Conservation (phyloP, 345 rosid genomes). For the Raphanus raphanistrum region DNA sequence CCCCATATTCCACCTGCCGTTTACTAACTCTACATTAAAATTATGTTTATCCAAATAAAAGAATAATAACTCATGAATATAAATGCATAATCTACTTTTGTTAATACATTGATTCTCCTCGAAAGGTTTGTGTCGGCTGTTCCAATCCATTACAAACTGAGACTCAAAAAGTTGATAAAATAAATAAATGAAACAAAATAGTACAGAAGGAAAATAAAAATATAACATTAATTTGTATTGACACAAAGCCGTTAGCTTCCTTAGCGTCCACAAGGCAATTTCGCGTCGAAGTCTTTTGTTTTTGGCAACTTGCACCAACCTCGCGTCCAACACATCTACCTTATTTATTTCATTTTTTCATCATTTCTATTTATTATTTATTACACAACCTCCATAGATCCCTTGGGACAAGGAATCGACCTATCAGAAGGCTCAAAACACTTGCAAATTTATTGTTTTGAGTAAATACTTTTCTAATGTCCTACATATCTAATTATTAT, state of each 20-base stretch:
- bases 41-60: neutral
- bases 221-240: conserved; percentile 21
- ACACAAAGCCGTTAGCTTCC: conserved; percentile 30
- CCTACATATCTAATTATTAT: neutral
- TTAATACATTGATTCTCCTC: conserved; percentile 28
- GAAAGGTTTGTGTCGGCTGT: conserved; percentile 37
- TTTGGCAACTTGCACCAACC: conserved; percentile 44
- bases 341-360: conserved; percentile 34
- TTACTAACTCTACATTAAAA: neutral
- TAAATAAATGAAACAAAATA: neutral
- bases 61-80: neutral
- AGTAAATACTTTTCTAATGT: neutral
- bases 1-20: neutral
- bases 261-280: conserved; percentile 28
- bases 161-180: neutral
- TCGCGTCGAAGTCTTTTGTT: conserved; percentile 28
- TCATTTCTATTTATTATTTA: conserved; percentile 25
- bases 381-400: conserved; percentile 42
- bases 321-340: conserved; percentile 42
- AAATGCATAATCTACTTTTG: neutral
- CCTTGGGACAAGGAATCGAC: conserved; percentile 29
- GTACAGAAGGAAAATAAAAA: neutral
- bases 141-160: conserved; percentile 20
- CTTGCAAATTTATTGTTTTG: conserved; percentile 6
- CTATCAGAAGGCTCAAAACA: neutral